These are phyloP conservation scores for Boletellus sp. DNA, from an alignment of 1,284 basidiomycete genomes.

Conservation along the genomic window DNA sequence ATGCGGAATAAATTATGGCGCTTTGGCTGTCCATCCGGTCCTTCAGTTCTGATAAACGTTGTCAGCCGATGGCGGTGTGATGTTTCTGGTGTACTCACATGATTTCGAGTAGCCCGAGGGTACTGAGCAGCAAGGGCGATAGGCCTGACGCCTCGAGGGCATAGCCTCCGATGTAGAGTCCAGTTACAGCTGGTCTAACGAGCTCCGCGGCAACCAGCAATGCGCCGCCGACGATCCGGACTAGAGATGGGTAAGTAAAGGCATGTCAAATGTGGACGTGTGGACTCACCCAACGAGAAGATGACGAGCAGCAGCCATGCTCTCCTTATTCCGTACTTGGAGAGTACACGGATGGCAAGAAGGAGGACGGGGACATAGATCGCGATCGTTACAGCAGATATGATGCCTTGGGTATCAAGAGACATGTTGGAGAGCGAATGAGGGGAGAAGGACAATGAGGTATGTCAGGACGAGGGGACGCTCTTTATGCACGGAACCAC, in stretches of 20 bases:
- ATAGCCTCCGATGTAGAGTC: conserved; percentile 48
- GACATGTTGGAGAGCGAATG: conserved; percentile 17
- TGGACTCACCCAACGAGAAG: conserved; percentile 45
- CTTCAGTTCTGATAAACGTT: conserved; percentile 23
- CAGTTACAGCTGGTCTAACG: conserved; percentile 34
- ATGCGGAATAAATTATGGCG: conserved; percentile 35
- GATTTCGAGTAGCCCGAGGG: conserved; percentile 57
- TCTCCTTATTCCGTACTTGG: conserved; percentile 51
- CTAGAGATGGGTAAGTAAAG: conserved; percentile 33
- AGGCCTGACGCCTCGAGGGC: conserved; percentile 56
- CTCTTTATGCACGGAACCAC: conserved; percentile 21
- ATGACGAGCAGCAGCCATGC: conserved; percentile 62
- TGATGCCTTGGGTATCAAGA: conserved; percentile 48
- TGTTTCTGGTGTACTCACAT: conserved; percentile 42
- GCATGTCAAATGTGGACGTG: neutral
- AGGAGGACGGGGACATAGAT: conserved; percentile 53
- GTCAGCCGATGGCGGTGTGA: neutral
- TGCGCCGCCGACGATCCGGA: conserved; percentile 54
- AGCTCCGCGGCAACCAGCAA: conserved; percentile 52
- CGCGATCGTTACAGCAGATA: conserved; percentile 52
- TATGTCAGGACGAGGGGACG: neutral
- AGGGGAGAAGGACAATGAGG: conserved; percentile 3
- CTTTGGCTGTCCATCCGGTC: conserved; percentile 13
- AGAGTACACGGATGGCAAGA: conserved; percentile 41
- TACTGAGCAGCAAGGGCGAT: conserved; percentile 50